Conservation (phyloP, 495 filamentous ascomycete genomes). For the Hypoxylon perforatum region DNA sequence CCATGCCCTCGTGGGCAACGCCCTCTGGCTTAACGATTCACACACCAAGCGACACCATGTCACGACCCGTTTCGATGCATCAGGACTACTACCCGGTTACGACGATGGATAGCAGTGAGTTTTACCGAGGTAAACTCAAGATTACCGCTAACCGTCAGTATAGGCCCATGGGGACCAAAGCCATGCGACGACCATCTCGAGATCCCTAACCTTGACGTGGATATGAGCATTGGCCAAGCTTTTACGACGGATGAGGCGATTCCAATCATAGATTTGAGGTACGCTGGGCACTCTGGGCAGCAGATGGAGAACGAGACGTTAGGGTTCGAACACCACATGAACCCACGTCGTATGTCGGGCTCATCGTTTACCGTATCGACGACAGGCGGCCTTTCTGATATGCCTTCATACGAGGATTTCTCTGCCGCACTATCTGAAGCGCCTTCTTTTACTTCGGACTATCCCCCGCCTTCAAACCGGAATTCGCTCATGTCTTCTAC, state of each 20-base stretch:
- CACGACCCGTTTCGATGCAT: constrained; percentile 61
- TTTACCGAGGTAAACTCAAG: constrained; percentile 23
- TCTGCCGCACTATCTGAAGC: constrained; percentile 66
- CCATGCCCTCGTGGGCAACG: constrained; percentile 65
- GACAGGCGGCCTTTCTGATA: constrained; percentile 66
- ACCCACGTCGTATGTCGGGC: constrained; percentile 66
- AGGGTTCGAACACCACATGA: constrained; percentile 53
- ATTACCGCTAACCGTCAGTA: constrained; percentile 39
- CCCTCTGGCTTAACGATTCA: constrained; percentile 62
- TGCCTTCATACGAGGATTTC: constrained; percentile 69
- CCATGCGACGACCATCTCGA: constrained; percentile 62
- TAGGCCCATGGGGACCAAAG: constrained; percentile 63
- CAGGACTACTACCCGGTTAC: constrained; percentile 64
- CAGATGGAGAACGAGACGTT: constrained; percentile 54
- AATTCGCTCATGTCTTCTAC: constrained; percentile 70
- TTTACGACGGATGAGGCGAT: constrained; percentile 67
- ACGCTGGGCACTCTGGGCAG: constrained; percentile 49
- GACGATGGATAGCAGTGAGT: constrained; percentile 63
- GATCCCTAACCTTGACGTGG: constrained; percentile 56
- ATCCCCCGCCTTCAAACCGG: constrained; percentile 65
- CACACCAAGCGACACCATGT: constrained; percentile 58
- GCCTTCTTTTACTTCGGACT: constrained; percentile 66
- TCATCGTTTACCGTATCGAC: constrained; percentile 69
- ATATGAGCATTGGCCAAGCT: constrained; percentile 65
- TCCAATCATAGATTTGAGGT: constrained; percentile 64